A percentile compares a stretch with the other conserved stretches of the same genome.
Conservation (phyloP, 2,329 filamentous ascomycete genomes). For the Fusarium floridanum region DNA sequence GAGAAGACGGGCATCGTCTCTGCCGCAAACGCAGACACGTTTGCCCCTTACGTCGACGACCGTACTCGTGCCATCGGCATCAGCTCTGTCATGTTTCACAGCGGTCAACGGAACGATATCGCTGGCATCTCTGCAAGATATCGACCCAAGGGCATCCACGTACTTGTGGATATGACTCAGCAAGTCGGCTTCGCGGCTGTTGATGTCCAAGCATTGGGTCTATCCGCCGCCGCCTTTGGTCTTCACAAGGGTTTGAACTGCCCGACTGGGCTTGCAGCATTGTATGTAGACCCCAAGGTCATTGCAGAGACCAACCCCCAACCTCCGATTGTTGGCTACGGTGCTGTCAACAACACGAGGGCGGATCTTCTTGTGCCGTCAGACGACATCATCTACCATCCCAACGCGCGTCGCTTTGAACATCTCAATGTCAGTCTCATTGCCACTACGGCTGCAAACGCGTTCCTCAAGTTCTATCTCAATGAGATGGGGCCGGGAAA, state of each 20-base stretch:
- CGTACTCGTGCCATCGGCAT: background rate
- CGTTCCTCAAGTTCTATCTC: background rate
- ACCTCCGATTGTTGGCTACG: background rate
- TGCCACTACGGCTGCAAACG: background rate
- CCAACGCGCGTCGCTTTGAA: background rate
- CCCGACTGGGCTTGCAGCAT: background rate
- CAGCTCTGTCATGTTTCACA: conserved; percentile 2
- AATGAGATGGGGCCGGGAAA: background rate
- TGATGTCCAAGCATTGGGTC: background rate
- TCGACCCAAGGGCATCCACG: background rate
- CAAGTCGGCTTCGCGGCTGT: background rate
- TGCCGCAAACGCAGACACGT: background rate
- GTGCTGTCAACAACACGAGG: background rate
- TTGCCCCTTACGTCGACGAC: background rate
- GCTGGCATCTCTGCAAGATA: background rate
- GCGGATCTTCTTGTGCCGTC: background rate
- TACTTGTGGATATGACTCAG: background rate
- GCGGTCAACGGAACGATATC: background rate
- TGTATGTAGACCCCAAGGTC: background rate
- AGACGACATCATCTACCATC: background rate
- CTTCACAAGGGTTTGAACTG: background rate
- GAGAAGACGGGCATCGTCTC: background rate
- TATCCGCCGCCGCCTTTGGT: background rate
- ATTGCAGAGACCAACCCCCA: background rate
- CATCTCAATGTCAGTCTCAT: background rate